Base-by-base conservation (phyloP, 805 yeast genomes). In the Nakazawaea laoshanensis region DNA sequence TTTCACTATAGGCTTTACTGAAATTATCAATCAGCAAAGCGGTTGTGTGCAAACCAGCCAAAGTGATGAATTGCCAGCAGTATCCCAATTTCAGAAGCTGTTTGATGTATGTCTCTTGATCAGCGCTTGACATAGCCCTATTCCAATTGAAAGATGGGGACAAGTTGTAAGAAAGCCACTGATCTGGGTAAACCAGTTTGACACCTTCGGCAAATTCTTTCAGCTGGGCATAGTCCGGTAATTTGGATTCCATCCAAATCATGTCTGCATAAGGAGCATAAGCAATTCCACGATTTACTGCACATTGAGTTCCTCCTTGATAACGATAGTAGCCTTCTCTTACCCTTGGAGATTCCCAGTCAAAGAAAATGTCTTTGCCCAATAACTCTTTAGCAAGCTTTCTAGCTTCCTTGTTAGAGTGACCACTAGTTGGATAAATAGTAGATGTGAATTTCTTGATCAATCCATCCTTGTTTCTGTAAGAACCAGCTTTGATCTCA, bases 101-200 rank as follows among this genome's bases (percentile, higher is more conserved):
- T 55, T 73, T 61, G 58, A 89, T 89, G 61, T 86, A 89, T 30
- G 96, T 82, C 57, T 79, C 82, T 65, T 88, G 96, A 52, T 89
- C 96, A 30, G 70, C 69, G 17, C 80, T 64, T 33, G 80, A 63
- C 96, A 89, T 85, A 35, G 96, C 96, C 43, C 77, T 76, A 58
- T 86, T 85, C 97, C 97, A 89, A 74, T 89, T 89, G 77, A 89
- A 89, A 5, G 95, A 85, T 45, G 97, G 97, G 19, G 96, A 86
- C 59, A 89, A 69, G 71, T 89, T 89, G 70, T 89, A 89, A 33
- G 96, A 94, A 47, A 89, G 71, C 97, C 96, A 88, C 63, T 89
- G 88, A 44, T 83, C 70, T 46, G 97, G 97, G 62, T 57, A 82
- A 39, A 66, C 67, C 21, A 74, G 71, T 55, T 78, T 74, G 44